Percentiles rank a stretch among this genome's conserved stretches.
phyloP scores from a whole-genome alignment of 352 stramenopile genomes.

The Phytophthora gonapodyides region DNA sequence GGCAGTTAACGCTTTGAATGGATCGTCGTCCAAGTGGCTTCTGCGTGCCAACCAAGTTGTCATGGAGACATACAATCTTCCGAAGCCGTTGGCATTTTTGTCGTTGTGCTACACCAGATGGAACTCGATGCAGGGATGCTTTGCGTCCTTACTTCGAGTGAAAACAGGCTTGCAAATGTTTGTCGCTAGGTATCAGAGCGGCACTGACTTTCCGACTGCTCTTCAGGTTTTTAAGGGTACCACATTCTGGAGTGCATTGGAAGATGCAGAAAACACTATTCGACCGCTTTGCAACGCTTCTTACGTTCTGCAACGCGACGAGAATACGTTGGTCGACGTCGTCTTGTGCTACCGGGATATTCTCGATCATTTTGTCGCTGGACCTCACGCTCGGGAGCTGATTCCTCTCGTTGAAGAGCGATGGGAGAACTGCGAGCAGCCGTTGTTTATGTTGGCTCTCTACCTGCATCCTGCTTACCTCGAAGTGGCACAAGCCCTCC shows the following conservation, averaged over 20 bases:
- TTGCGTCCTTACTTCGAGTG: constrained; percentile 22
- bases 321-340: constrained; percentile 10
- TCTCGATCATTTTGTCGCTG: constrained; percentile 6
- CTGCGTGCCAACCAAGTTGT: constrained; percentile 1
- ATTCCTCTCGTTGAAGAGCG: constrained; percentile 10
- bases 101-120: constrained; percentile 20
- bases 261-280: constrained; percentile 10
- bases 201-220: not conserved
- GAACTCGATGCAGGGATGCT: constrained; percentile 31
- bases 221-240: constrained; percentile 2
- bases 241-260: constrained; percentile 5
- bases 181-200: not conserved
- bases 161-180: constrained; percentile 10
- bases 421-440: constrained; percentile 16
- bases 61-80: constrained; percentile 3
- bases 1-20: constrained; percentile 20
- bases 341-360: constrained; percentile 9
- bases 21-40: constrained; percentile 18
- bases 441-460: constrained; percentile 12
- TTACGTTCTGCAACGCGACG: constrained; percentile 8
- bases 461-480: constrained; percentile 8
- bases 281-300: constrained; percentile 8
- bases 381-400: not conserved
- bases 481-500: constrained; percentile 1
- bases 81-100: constrained; percentile 12